Evolutionary conservation across 768 basidiomycete genomes (phyloP).

Genomic region (Suillus subluteus): DNA sequence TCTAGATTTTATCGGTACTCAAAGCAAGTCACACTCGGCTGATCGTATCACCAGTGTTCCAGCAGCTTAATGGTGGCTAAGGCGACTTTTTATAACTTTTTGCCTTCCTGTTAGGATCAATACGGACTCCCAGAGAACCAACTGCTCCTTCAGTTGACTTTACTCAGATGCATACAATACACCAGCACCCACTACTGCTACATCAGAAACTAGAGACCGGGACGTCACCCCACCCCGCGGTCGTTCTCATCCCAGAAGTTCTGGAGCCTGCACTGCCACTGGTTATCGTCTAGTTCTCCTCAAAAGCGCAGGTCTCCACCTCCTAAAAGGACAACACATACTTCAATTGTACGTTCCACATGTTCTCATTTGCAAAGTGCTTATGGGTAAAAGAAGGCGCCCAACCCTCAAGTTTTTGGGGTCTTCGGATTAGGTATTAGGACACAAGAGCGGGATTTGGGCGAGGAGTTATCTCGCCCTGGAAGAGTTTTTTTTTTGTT

Average conservation of each 20-base stretch:
- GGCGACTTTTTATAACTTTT: constrained; percentile 8
- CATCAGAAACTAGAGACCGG: constrained; percentile 51
- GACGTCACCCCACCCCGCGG: constrained; percentile 61
- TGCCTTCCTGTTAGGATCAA: constrained; percentile 40
- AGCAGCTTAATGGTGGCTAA: not conserved
- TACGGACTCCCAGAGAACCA: constrained; percentile 72
- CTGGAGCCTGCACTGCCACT: constrained; percentile 44
- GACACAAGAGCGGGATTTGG: constrained; percentile 90
- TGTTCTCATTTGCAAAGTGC: constrained; percentile 25
- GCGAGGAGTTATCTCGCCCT: constrained; percentile 89
- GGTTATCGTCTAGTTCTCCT: constrained; percentile 61
- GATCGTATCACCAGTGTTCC: not conserved
- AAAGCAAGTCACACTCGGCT: constrained; percentile 56
- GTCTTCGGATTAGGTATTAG: constrained; percentile 98
- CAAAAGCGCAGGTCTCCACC: constrained; percentile 61
- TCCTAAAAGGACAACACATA: constrained; percentile 67
- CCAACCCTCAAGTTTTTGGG: constrained; percentile 87
- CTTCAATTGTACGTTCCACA: constrained; percentile 63
- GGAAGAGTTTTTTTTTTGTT: constrained; percentile 91
- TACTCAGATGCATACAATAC: constrained; percentile 83
- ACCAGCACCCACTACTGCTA: constrained; percentile 46
- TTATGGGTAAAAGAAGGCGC: constrained; percentile 66
- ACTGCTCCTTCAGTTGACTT: constrained; percentile 66
- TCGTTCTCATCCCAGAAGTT: constrained; percentile 77
- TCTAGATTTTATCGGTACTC: constrained; percentile 43